These are phyloP conservation scores for Podochytrium sp. DNA, from an alignment of 192 early-diverging fungal genomes.

Conservation along the genomic window DNA sequence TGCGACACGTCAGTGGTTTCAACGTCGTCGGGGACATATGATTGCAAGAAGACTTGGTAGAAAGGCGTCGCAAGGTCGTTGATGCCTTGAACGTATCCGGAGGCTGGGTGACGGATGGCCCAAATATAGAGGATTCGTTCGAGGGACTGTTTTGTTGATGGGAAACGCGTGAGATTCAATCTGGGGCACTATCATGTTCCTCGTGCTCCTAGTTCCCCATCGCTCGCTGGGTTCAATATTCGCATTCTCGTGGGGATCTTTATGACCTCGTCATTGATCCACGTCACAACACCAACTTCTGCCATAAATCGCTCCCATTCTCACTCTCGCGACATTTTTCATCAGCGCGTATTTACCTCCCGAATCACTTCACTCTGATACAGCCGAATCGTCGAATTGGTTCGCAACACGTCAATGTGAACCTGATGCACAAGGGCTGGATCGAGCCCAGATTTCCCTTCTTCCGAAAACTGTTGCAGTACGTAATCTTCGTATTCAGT, in stretches of 20 bases:
- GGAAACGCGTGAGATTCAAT: too few species aligned
- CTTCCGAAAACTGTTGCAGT: constrained; percentile 78
- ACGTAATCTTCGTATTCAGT: constrained; percentile 92
- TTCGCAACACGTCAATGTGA: constrained; percentile 93
- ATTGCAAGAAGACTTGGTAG: constrained; percentile 86
- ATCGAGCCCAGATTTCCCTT: constrained; percentile 74
- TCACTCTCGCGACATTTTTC: too few species aligned
- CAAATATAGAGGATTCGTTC: constrained; percentile 95
- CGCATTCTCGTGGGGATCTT: too few species aligned
- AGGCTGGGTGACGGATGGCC: constrained; percentile 98
- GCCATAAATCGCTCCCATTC: too few species aligned
- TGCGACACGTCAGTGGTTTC: constrained; percentile 42
- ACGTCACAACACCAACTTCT: too few species aligned
- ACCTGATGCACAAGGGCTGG: constrained; percentile 92
- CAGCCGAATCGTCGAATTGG: constrained; percentile 81
- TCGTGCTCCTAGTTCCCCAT: too few species aligned
- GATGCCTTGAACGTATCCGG: constrained; percentile 98
- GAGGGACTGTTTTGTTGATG: constrained; percentile 65
- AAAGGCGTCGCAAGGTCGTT: constrained; percentile 98
- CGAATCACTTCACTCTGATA: constrained; percentile 85
- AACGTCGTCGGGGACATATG: constrained; percentile 59
- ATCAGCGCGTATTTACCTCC: constrained; percentile 56
- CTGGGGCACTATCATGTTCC: too few species aligned
- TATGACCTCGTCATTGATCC: too few species aligned
- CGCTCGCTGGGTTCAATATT: too few species aligned